phyloP scores from a whole-genome alignment of 148 eudicot species.

The Arbutus unedo region DNA sequence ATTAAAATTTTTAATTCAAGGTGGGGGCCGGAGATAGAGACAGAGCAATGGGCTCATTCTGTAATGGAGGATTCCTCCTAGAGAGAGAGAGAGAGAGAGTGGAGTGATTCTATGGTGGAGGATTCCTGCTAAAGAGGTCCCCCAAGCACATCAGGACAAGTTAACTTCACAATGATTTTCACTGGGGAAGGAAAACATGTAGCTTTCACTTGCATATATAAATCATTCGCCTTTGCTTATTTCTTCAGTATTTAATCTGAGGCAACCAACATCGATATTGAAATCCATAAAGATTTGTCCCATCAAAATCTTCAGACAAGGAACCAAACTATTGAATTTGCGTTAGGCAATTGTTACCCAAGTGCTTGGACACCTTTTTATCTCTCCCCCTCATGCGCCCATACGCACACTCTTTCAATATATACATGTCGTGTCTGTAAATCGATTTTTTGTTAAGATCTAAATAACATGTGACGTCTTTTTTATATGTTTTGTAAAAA shows the following conservation, averaged over 20 bases:
- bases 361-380: slow-evolving; percentile 22
- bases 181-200: neutral
- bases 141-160: slow-evolving; percentile 39
- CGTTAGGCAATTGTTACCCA: slow-evolving; percentile 14
- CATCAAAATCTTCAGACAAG: slow-evolving; percentile 20
- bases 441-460: no score
- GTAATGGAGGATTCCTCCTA: neutral
- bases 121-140: slow-evolving; percentile 20
- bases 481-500: no score
- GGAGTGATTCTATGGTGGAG: neutral
- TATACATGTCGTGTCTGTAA: no score
- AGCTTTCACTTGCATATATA: slow-evolving; percentile 21
- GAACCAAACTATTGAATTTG: slow-evolving; percentile 14
- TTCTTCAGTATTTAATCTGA: slow-evolving; percentile 11
- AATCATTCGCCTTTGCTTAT: slow-evolving; percentile 17
- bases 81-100: slow-evolving; percentile 10
- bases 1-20: neutral
- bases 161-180: slow-evolving; percentile 13
- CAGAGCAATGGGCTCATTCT: neutral
- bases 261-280: slow-evolving; percentile 15
- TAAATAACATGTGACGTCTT: no score
- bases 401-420: neutral
- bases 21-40: neutral
- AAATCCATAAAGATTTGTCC: slow-evolving; percentile 20
- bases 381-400: neutral